Evolutionary conservation across 768 basidiomycete genomes (phyloP).

Genomic region (Tulasnella calospora): DNA sequence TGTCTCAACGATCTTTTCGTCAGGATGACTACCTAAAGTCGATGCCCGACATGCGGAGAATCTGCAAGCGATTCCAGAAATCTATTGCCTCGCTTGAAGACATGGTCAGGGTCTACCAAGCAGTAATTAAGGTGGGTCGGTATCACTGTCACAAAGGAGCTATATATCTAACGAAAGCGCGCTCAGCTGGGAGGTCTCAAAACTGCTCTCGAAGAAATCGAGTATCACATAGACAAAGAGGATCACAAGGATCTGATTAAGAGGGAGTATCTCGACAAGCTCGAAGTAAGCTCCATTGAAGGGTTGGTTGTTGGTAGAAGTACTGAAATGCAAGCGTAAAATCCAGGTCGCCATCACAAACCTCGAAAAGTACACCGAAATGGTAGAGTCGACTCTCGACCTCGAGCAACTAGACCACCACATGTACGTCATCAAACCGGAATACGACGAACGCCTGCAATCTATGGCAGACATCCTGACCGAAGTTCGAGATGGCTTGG

Average conservation of each 20-base stretch:
- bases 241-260: conserved; percentile 55
- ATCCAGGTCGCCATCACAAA: conserved; percentile 56
- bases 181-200: conserved; percentile 69
- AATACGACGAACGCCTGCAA: conserved; percentile 75
- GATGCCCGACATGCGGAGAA: conserved; percentile 91
- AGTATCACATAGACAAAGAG: conserved; percentile 40
- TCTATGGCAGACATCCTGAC: conserved; percentile 62
- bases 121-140: conserved; percentile 64
- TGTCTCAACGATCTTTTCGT: background rate
- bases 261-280: conserved; percentile 57
- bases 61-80: conserved; percentile 88
- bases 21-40: conserved; percentile 82
- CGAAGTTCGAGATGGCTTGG: conserved; percentile 70
- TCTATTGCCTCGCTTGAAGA: conserved; percentile 82
- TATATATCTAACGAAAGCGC: background rate
- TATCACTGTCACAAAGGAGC: background rate
- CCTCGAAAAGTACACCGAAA: conserved; percentile 76
- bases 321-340: background rate
- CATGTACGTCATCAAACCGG: conserved; percentile 86
- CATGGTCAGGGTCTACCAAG: conserved; percentile 93
- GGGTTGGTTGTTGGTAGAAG: background rate
- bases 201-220: conserved; percentile 52
- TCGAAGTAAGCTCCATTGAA: conserved; percentile 45
- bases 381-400: conserved; percentile 96
- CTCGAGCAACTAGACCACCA: conserved; percentile 68